These are phyloP conservation scores for Arctium minus DNA, from an alignment of 129 eudicot genomes.

Conservation along the genomic window DNA sequence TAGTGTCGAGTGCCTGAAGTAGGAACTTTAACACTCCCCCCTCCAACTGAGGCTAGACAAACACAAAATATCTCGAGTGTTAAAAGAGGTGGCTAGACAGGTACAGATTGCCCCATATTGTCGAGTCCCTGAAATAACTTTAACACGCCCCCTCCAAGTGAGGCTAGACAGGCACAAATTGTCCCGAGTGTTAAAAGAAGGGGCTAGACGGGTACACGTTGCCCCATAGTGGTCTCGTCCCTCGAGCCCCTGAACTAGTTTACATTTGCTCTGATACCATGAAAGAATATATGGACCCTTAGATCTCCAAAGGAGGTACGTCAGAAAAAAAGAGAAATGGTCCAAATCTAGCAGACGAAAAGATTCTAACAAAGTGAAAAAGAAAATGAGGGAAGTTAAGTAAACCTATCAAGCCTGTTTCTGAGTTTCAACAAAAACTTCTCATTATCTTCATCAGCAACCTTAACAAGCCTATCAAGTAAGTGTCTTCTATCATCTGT, in stretches of 20 bases:
- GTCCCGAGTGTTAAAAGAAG: no score
- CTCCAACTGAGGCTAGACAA: neutral
- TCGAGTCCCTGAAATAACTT: neutral
- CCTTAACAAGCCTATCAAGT: slow-evolving; percentile 62
- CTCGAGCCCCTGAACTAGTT: neutral
- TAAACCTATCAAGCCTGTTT: slow-evolving; percentile 54
- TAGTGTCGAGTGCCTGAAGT: no score
- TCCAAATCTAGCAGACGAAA: neutral
- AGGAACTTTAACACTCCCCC: neutral
- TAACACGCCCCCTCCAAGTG: no score
- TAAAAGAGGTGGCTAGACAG: no score
- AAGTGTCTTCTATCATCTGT: slow-evolving; percentile 44
- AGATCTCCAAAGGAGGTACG: no score
- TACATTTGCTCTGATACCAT: neutral
- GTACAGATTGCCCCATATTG: neutral
- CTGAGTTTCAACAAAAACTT: slow-evolving; percentile 70
- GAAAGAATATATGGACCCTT: neutral
- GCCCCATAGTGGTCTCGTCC: neutral
- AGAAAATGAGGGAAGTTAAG: neutral
- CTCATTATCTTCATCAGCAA: slow-evolving; percentile 79
- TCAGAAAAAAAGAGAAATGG: neutral
- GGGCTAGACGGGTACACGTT: neutral
- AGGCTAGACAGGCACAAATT: neutral
- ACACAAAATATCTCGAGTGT: neutral
- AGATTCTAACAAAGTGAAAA: neutral